Base-by-base conservation (phyloP, 106 monocot species). In the Allium fistulosum region DNA sequence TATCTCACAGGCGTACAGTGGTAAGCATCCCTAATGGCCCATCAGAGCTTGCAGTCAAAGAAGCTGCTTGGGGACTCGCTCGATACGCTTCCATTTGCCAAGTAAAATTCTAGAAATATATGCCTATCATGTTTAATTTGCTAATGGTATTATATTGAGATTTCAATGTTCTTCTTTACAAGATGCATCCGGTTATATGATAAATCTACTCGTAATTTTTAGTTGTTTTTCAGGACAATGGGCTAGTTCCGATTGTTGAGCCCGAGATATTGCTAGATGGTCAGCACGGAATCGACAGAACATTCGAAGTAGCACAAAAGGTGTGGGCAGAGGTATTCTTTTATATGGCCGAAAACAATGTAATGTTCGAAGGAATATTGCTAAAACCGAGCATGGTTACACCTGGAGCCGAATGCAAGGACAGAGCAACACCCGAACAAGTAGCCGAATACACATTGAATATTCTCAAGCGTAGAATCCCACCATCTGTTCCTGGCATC, bases 341-440 rank as follows among this genome's bases (percentile, higher is more conserved):
- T 77, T 85, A 85, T 69, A 27, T 90, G 70, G 89, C 89, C 28
- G 80, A 85, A 72, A 90, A 90, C 78, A 90, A 90, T 70, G 89
- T 85, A 52, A 71, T 80, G 80, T 90, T 76, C 46, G 85, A 90
- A 65, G 89, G 89, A n/a, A 90, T 90, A 73, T 80, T 90, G 2
- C 71, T 90, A 13, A 90, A 85, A 67, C 89, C 89, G 9, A 85
- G 85, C 82, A 85, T 90, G 89, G 89, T 90, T 6, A 85, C 89
- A 45, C 85, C 89, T 3, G 85, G 85, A 3, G 85, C 89, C 1
- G 85, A 85, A 61, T 78, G 80, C 89, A 85, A 85, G 58, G 85
- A 85, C 48, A 85, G 37, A 28, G 80, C 85, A 37, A 73, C 89
- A 9, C 85, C 89, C 4, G 72, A 90, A 17, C 72, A 85, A 69